Evolutionary conservation across 257 asterid species (phyloP).

Genomic region (Thymus mandschuricus): DNA sequence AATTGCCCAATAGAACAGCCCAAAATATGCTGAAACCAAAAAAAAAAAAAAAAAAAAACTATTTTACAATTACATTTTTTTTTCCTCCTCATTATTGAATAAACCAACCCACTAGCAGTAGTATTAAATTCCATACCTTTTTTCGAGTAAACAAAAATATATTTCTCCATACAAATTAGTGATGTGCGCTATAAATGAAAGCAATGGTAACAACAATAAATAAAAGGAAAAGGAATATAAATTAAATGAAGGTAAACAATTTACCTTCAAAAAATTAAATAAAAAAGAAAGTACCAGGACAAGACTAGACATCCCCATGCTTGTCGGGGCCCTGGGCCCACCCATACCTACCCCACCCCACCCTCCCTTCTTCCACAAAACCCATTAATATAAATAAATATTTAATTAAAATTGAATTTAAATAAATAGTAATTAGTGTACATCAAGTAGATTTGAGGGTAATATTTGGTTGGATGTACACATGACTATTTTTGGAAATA

Average conservation of each 20-base stretch:
- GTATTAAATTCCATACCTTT: no score
- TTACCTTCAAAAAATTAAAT: conserved; percentile 15
- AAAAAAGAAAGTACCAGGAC: conserved; percentile 20
- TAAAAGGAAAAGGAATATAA: conserved; percentile 3
- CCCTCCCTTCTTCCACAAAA: not conserved
- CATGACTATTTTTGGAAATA: not conserved
- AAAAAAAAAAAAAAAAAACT: no score
- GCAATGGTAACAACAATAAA: no score
- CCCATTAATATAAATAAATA: no score
- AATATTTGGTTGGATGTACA: not conserved
- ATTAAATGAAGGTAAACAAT: conserved; percentile 5
- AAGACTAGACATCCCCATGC: conserved; percentile 48
- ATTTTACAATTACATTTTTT: no score
- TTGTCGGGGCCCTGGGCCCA: conserved; percentile 38
- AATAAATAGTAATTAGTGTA: not conserved
- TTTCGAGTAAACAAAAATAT: not conserved
- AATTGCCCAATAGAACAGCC: no score
- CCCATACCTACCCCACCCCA: conserved; percentile 6
- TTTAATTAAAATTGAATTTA: no score
- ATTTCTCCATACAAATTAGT: no score
- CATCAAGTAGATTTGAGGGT: not conserved
- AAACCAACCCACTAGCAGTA: no score
- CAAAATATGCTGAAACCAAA: no score
- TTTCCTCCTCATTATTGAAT: no score
- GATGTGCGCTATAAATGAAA: no score